Conservation (phyloP, 1,284 basidiomycete species). For the Ustilago xerochloae region DNA sequence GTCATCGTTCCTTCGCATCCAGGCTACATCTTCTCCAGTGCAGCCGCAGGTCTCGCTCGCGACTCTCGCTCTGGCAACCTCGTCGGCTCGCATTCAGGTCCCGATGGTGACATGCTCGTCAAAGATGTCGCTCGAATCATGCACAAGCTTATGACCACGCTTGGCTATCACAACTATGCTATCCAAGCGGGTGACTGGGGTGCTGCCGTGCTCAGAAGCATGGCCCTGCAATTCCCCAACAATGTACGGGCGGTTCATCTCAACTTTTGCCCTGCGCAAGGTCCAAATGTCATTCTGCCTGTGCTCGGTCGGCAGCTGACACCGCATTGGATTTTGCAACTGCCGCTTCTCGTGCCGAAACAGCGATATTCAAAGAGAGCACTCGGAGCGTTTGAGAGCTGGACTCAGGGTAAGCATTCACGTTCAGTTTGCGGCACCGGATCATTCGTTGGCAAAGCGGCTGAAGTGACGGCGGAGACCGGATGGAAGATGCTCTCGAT, state of each 20-base stretch:
- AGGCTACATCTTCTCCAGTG: constrained; percentile 60
- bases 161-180: constrained; percentile 55
- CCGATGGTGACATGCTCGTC: constrained; percentile 52
- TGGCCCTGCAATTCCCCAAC: constrained; percentile 39
- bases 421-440: constrained; percentile 15
- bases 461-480: constrained; percentile 6
- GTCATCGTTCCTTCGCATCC: constrained; percentile 65
- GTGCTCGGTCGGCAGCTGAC: constrained; percentile 25
- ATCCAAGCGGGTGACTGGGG: constrained; percentile 61
- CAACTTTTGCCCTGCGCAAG: constrained; percentile 52
- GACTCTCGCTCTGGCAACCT: constrained; percentile 26
- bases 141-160: constrained; percentile 53
- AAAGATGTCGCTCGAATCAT: constrained; percentile 54
- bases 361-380: constrained; percentile 22
- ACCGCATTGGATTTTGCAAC: constrained; percentile 24
- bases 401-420: constrained; percentile 14
- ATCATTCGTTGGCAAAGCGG: not conserved
- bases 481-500: constrained; percentile 21
- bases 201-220: constrained; percentile 29
- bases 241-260: constrained; percentile 49
- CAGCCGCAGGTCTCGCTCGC: constrained; percentile 18
- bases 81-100: constrained; percentile 35
- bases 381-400: constrained; percentile 24
- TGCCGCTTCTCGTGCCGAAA: constrained; percentile 26
- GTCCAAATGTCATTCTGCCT: constrained; percentile 39